These are phyloP conservation scores for Suhomyces kunorum DNA, from an alignment of 1,139 yeast species.

Conservation along the genomic window DNA sequence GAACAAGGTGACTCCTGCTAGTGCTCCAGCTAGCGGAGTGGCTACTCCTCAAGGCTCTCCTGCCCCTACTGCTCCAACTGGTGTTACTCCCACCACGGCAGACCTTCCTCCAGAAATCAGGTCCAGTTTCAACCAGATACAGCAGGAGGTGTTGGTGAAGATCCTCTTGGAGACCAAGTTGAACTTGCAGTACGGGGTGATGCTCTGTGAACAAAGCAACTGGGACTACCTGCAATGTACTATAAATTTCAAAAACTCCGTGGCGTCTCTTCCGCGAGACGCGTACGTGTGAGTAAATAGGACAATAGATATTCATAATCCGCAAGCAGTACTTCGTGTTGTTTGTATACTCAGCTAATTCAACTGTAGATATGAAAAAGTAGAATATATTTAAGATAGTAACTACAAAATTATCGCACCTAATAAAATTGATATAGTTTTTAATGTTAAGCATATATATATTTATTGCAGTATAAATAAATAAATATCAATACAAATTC, in stretches of 20 bases:
- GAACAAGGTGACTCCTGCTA: slow-evolving; percentile 27
- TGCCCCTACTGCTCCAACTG: slow-evolving; percentile 12
- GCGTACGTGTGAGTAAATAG: slow-evolving; percentile 27
- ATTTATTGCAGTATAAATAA: too few species aligned
- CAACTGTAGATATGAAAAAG: too few species aligned
- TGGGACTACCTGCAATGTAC: slow-evolving; percentile 79
- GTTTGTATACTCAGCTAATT: too few species aligned
- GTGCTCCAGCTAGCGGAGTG: slow-evolving; percentile 15
- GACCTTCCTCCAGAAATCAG: slow-evolving; percentile 58
- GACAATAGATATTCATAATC: slow-evolving; percentile 1
- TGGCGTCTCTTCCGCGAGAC: slow-evolving; percentile 44
- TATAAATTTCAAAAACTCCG: slow-evolving; percentile 69
- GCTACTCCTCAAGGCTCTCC: slow-evolving; percentile 9
- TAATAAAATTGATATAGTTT: too few species aligned
- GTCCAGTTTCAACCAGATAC: slow-evolving; percentile 52
- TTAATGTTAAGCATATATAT: too few species aligned
- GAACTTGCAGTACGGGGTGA: slow-evolving; percentile 72
- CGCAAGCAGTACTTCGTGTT: background rate
- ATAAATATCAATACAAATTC: too few species aligned
- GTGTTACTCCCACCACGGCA: slow-evolving; percentile 29
- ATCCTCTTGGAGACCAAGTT: slow-evolving; percentile 74
- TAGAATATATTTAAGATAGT: too few species aligned
- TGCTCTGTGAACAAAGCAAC: slow-evolving; percentile 86
- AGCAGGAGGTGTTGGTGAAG: slow-evolving; percentile 65
- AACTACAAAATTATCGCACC: too few species aligned